phyloP scores from a whole-genome alignment of 2,329 filamentous ascomycete genomes.

The Paraphaeosphaeria minitans region DNA sequence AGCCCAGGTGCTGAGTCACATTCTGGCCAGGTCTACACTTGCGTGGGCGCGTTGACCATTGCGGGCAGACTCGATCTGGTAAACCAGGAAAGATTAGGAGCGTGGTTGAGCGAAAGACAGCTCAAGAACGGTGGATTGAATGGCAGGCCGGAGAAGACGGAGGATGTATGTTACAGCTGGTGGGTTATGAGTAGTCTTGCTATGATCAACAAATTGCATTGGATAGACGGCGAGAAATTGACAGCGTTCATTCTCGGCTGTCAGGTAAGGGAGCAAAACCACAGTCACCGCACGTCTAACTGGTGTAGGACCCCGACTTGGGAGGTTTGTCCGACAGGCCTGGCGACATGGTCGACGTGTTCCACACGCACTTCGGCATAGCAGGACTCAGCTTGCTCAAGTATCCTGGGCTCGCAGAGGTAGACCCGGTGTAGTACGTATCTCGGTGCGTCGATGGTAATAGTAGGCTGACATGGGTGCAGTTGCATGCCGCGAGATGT shows the following conservation, averaged over 20 bases:
- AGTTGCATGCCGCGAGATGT: constrained; percentile 50
- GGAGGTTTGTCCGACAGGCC: constrained; percentile 91
- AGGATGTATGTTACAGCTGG: constrained; percentile 99
- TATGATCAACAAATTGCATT: constrained; percentile 86
- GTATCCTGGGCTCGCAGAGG: constrained; percentile 74
- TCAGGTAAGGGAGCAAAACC: constrained; percentile 61
- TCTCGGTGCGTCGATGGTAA: neutral
- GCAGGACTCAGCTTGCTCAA: constrained; percentile 85
- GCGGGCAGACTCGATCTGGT: constrained; percentile 81
- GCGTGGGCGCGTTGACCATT: constrained; percentile 84
- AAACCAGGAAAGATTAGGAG: constrained; percentile 78
- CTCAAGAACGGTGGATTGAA: constrained; percentile 87
- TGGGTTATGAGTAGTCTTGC: constrained; percentile 93
- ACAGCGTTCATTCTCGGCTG: constrained; percentile 82
- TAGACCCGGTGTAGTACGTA: constrained; percentile 84
- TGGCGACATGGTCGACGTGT: constrained; percentile 95
- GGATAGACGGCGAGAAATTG: constrained; percentile 87
- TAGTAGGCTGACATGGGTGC: constrained; percentile 4
- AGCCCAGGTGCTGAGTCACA: constrained; percentile 92
- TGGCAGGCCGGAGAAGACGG: constrained; percentile 90
- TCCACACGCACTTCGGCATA: constrained; percentile 89
- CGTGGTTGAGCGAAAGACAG: constrained; percentile 94
- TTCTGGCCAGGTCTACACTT: constrained; percentile 94
- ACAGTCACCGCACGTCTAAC: constrained; percentile 13
- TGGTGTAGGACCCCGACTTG: constrained; percentile 68